These are phyloP conservation scores for Yamadazyma spencermartinsiae DNA, from an alignment of 1,139 yeast species.

Conservation along the genomic window DNA sequence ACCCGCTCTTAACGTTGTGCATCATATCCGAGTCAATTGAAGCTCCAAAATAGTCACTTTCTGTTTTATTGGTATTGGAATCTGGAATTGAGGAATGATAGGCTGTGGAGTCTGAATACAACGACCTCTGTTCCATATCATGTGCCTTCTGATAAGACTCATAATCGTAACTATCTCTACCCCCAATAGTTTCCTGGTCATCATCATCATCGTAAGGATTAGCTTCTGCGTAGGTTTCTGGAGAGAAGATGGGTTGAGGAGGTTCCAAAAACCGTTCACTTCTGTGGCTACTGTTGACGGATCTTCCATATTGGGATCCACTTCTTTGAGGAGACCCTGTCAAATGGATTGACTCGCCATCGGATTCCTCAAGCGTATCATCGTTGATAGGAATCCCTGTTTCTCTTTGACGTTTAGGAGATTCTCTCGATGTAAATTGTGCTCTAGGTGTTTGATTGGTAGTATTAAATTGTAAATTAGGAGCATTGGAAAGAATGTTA, in stretches of 20 bases:
- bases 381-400: conserved; percentile 49
- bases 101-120: conserved; percentile 43
- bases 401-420: conserved; percentile 59
- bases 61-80: conserved; percentile 21
- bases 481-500: conserved; percentile 22
- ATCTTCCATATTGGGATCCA: conserved; percentile 22
- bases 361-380: conserved; percentile 37
- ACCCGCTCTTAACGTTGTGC: conserved; percentile 43
- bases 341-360: conserved; percentile 19
- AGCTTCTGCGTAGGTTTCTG: conserved; percentile 62
- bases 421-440: conserved; percentile 59
- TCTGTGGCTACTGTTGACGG: conserved; percentile 37
- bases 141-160: conserved; percentile 39
- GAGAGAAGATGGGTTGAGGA: conserved; percentile 66
- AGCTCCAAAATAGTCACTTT: conserved; percentile 42
- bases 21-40: conserved; percentile 49
- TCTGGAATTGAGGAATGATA: conserved; percentile 36
- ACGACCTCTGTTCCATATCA: conserved; percentile 34
- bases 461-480: conserved; percentile 15
- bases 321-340: conserved; percentile 38
- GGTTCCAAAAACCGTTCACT: conserved; percentile 58
- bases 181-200: conserved; percentile 16
- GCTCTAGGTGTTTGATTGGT: conserved; percentile 46
- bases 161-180: conserved; percentile 33
- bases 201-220: conserved; percentile 48